phyloP scores from a whole-genome alignment of 805 yeast genomes.

The Barnettozyma pratensis region DNA sequence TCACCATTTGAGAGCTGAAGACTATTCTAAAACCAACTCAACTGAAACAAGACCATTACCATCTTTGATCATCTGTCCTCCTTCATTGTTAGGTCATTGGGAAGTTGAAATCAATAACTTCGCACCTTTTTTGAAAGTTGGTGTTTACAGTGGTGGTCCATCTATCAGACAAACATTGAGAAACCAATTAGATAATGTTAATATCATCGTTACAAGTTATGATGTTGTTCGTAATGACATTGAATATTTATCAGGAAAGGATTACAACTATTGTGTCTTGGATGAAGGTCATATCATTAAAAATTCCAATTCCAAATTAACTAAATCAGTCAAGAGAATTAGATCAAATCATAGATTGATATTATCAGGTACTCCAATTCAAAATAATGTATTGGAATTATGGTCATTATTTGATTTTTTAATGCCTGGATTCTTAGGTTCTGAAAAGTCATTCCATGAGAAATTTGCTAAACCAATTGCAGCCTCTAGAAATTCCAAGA shows the following conservation, averaged over 20 bases:
- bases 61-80: constrained; percentile 89
- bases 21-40: constrained; percentile 51
- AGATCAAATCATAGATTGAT: constrained; percentile 86
- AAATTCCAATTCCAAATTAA: constrained; percentile 81
- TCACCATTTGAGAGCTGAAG: constrained; percentile 78
- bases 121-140: constrained; percentile 77
- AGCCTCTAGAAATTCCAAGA: constrained; percentile 83
- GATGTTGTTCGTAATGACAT: constrained; percentile 95
- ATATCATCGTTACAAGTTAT: constrained; percentile 89
- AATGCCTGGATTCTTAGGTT: constrained; percentile 98
- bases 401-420: constrained; percentile 97
- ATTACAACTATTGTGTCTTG: constrained; percentile 89
- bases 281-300: constrained; percentile 98
- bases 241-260: constrained; percentile 49
- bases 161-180: constrained; percentile 56
- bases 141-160: constrained; percentile 95
- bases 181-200: constrained; percentile 48
- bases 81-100: constrained; percentile 98
- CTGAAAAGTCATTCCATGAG: constrained; percentile 90
- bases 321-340: constrained; percentile 80
- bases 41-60: constrained; percentile 73
- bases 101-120: constrained; percentile 89
- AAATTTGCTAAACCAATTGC: constrained; percentile 98
- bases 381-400: constrained; percentile 90
- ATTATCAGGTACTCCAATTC: constrained; percentile 96